phyloP scores from a whole-genome alignment of 257 asterid species.

The Schizonepeta tenuifolia region DNA sequence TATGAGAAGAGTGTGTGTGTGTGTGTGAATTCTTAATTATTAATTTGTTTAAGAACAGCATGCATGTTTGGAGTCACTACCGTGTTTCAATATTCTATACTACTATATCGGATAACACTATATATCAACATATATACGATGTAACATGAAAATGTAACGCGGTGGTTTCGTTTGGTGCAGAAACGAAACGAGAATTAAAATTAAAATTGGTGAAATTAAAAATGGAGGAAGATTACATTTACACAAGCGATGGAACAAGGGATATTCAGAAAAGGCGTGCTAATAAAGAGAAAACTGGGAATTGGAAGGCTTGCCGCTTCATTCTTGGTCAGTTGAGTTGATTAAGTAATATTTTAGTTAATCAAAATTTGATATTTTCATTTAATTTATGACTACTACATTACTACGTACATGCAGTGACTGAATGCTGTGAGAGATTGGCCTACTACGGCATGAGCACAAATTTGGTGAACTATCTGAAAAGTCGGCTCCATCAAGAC shows the following conservation, averaged over 20 bases:
- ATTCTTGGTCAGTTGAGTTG: conserved; percentile 56
- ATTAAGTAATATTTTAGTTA: not conserved
- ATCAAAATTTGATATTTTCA: not conserved
- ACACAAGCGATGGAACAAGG: conserved; percentile 68
- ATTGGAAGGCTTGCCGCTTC: conserved; percentile 78
- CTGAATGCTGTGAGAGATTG: conserved; percentile 81
- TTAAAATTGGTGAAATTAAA: not conserved
- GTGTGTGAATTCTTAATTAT: not conserved
- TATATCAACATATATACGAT: not conserved
- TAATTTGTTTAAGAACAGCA: too few relatives aligned
- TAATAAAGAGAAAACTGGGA: conserved; percentile 59
- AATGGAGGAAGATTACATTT: conserved; percentile 42
- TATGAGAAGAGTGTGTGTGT: not conserved
- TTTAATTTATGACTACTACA: not conserved
- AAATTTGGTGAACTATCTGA: conserved; percentile 75
- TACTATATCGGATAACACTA: not conserved
- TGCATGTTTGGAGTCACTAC: not conserved
- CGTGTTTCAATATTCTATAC: too few relatives aligned
- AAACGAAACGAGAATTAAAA: too few relatives aligned
- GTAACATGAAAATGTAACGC: not conserved
- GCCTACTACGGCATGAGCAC: conserved; percentile 92
- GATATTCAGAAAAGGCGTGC: conserved; percentile 65
- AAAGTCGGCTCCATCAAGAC: conserved; percentile 45
- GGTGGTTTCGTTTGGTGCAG: not conserved
- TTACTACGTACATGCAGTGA: too few relatives aligned